Evolutionary conservation across 208 protist species (phyloP).

Genomic region (Crithidia fasciculata): DNA sequence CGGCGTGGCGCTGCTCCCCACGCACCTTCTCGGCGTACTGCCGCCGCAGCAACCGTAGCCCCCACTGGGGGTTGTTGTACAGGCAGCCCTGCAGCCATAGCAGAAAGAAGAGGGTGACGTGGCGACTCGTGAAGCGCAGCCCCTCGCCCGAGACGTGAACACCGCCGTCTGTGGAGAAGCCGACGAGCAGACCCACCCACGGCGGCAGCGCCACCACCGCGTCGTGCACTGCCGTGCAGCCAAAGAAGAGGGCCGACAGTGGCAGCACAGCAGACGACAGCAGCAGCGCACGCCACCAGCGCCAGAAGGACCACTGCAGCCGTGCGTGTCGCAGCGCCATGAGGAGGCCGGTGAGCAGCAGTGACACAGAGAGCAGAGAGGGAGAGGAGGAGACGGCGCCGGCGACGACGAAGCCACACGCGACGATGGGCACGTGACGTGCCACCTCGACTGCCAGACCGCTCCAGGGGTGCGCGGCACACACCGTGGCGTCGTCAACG

Average conservation of each 20-base stretch:
- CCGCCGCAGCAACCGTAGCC: conserved; percentile 27
- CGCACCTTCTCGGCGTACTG: conserved; percentile 28
- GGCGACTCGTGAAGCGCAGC: conserved; percentile 16
- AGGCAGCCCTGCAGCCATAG: conserved; percentile 39
- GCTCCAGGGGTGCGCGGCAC: background rate
- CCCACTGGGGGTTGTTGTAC: conserved; percentile 37
- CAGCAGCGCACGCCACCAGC: conserved; percentile 28
- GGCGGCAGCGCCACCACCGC: conserved; percentile 19
- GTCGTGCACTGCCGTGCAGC: conserved; percentile 12
- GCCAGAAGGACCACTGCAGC: conserved; percentile 33
- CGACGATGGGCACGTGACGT: conserved; percentile 18
- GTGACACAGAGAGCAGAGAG: conserved; percentile 17
- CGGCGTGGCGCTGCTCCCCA: conserved; percentile 17
- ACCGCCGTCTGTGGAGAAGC: conserved; percentile 7
- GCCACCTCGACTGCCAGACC: conserved; percentile 8
- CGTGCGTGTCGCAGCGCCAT: conserved; percentile 10
- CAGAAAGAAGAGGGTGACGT: conserved; percentile 28
- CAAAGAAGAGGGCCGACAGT: conserved; percentile 17
- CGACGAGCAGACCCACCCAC: conserved; percentile 34
- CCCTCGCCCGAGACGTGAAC: conserved; percentile 8
- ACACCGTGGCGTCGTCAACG: background rate
- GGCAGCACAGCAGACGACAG: conserved; percentile 18
- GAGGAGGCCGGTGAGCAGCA: conserved; percentile 23
- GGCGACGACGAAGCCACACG: conserved; percentile 18
- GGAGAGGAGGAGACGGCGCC: conserved; percentile 17